Evolutionary conservation across 2,329 filamentous ascomycete species (phyloP).

Genomic region (Coniella vitis): DNA sequence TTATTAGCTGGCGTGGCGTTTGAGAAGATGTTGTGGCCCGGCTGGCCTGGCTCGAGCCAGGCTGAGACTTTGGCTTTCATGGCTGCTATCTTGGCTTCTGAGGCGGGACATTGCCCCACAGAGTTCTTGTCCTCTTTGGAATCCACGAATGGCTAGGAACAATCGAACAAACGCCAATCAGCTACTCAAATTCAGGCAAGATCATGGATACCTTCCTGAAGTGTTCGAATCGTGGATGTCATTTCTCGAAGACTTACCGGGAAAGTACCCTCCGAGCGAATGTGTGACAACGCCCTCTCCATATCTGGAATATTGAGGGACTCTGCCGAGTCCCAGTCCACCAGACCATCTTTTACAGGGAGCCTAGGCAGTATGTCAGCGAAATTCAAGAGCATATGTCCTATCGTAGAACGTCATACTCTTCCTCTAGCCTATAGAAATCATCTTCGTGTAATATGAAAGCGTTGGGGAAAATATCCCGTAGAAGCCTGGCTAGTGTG

Average conservation of each 20-base stretch:
- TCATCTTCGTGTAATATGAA: constrained; percentile 95
- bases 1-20: no score
- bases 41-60: constrained; percentile 38
- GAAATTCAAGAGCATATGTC: neutral
- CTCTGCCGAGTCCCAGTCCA: constrained; percentile 89
- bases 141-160: constrained; percentile 37
- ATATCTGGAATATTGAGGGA: constrained; percentile 68
- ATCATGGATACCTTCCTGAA: no score
- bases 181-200: neutral
- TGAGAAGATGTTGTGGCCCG: constrained; percentile 32
- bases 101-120: constrained; percentile 47
- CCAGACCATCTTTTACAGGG: constrained; percentile 51
- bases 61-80: constrained; percentile 40
- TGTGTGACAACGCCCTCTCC: constrained; percentile 58
- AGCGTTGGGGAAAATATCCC: constrained; percentile 68
- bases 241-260: constrained; percentile 44
- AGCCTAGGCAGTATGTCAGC: constrained; percentile 33
- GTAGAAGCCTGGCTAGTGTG: constrained; percentile 77
- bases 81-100: constrained; percentile 37
- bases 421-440: constrained; percentile 77
- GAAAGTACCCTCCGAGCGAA: constrained; percentile 60
- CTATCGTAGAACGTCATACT: constrained; percentile 39
- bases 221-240: constrained; percentile 22
- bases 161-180: constrained; percentile 8
- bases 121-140: constrained; percentile 60